phyloP scores from a whole-genome alignment of 1,284 basidiomycete species.

The Ceratobasidium sp. region DNA sequence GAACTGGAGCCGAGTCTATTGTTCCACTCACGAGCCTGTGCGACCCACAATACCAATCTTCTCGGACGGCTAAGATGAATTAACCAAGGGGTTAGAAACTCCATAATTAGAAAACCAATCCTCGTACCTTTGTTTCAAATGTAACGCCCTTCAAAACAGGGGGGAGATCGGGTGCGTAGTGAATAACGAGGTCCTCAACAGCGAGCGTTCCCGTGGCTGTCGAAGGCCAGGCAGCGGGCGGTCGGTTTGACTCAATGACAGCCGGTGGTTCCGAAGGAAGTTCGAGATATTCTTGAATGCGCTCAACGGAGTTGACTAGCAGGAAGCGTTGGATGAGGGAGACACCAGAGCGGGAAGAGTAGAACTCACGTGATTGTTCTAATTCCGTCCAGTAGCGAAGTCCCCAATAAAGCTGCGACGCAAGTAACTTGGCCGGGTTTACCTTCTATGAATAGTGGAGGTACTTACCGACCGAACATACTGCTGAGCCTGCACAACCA shows the following conservation, averaged over 20 bases:
- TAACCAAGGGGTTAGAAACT: no score
- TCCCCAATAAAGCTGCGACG: slow-evolving; percentile 5
- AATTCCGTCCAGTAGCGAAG: slow-evolving; percentile 48
- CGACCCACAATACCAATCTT: slow-evolving; percentile 80
- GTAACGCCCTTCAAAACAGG: slow-evolving; percentile 83
- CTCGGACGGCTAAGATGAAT: slow-evolving; percentile 65
- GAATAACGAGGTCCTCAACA: slow-evolving; percentile 81
- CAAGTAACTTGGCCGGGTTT: no score
- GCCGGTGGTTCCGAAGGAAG: slow-evolving; percentile 88
- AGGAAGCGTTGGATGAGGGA: slow-evolving; percentile 37
- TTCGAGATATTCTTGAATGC: slow-evolving; percentile 88
- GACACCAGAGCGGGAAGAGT: no score
- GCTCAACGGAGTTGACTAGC: slow-evolving; percentile 79
- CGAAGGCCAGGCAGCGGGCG: slow-evolving; percentile 90
- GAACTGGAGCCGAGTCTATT: no score
- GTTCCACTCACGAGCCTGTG: slow-evolving; percentile 65
- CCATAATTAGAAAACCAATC: no score
- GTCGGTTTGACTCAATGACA: slow-evolving; percentile 73
- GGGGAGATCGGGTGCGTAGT: slow-evolving; percentile 87
- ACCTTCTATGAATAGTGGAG: no score
- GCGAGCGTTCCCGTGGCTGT: slow-evolving; percentile 57
- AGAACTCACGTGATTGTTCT: slow-evolving; percentile 50
- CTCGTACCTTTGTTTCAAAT: slow-evolving; percentile 52
- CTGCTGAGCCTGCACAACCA: slow-evolving; percentile 22
- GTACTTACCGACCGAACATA: slow-evolving; percentile 16